Evolutionary conservation across 345 rosid species (phyloP).

Genomic region (Eucalyptus viminalis): DNA sequence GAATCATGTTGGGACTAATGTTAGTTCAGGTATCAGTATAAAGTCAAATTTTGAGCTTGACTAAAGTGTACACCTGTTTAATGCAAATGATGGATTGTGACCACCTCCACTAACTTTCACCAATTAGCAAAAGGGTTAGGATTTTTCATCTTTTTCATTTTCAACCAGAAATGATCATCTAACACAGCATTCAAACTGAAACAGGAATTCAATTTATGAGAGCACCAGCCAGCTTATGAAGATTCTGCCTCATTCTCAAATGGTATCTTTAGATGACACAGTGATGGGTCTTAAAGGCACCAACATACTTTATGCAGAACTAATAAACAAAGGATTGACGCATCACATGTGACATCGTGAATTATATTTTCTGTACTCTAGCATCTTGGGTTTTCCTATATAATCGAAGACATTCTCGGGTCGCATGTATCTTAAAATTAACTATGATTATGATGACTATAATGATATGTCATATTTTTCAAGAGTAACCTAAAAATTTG

Average conservation of each 20-base stretch:
- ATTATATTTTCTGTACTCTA: not conserved
- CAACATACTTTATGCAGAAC: not conserved
- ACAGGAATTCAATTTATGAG: not conserved
- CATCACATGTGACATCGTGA: not conserved
- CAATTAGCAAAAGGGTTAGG: not conserved
- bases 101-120: not conserved
- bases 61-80: not conserved
- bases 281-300: not conserved
- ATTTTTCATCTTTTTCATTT: not conserved
- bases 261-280: not conserved
- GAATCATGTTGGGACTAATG: not conserved
- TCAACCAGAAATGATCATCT: not conserved
- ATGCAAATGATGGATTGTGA: not conserved
- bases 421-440: not conserved
- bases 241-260: not conserved
- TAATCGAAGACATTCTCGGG: not conserved
- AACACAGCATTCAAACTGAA: not conserved
- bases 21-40: not conserved
- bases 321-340: not conserved
- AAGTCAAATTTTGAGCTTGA: not conserved
- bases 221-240: not conserved
- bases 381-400: not conserved
- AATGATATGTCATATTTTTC: not conserved
- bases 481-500: not conserved
- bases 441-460: not conserved